Evolutionary conservation across 495 filamentous ascomycete species (phyloP).

Genomic region (Trichoderma asperelloides): DNA sequence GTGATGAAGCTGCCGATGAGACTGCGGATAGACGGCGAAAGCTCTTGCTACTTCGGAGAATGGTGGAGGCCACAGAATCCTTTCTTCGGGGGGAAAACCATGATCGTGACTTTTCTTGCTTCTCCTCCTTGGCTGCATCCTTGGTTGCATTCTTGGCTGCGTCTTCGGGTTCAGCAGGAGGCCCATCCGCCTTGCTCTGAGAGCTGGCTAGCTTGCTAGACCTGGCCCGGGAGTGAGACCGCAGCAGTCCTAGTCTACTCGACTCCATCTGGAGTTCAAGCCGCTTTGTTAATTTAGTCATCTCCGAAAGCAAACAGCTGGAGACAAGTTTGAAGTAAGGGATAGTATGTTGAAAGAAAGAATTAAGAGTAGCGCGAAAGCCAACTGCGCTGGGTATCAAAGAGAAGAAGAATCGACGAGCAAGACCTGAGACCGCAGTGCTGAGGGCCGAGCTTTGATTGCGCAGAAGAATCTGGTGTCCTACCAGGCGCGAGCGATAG

Average conservation of each 20-base stretch:
- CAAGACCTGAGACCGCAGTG: background rate
- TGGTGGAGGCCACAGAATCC: background rate
- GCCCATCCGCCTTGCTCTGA: background rate
- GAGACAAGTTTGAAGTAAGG: background rate
- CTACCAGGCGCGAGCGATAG: conserved; percentile 4
- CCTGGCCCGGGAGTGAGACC: background rate
- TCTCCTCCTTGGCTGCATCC: background rate
- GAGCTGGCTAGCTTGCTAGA: background rate
- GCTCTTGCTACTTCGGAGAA: background rate
- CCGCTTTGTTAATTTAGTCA: background rate
- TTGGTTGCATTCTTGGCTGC: background rate
- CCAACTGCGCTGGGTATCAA: conserved; percentile 6
- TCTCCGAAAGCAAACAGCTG: background rate
- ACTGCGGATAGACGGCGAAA: background rate
- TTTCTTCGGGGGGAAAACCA: conserved; percentile 2
- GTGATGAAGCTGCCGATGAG: background rate
- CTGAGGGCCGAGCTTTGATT: background rate
- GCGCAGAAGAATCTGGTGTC: background rate
- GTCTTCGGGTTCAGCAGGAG: background rate
- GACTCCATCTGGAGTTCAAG: background rate
- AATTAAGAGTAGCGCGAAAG: background rate
- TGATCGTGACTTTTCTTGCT: background rate
- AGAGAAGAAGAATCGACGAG: background rate
- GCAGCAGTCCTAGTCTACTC: background rate
- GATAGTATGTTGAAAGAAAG: background rate